Evolutionary conservation across 208 protist genomes (phyloP).

Genomic region (Entamoeba histolytica): DNA sequence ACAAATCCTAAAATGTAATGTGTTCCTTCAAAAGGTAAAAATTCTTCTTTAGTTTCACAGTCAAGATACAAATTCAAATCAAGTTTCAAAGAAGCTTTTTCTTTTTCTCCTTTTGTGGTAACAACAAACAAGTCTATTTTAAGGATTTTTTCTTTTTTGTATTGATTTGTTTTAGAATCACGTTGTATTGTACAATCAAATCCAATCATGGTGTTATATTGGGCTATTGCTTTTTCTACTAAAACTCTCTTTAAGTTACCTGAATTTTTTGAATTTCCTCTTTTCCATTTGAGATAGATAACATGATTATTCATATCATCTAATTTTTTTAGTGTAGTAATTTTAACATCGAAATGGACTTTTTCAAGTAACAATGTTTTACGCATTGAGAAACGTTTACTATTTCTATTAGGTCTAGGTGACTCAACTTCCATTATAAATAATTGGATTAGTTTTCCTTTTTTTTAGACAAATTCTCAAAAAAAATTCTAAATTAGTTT

Average conservation of each 20-base stretch:
- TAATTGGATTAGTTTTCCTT: too few relatives aligned
- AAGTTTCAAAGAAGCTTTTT: neutral
- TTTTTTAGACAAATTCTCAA: too few relatives aligned
- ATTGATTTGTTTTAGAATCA: neutral
- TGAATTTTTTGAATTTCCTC: neutral
- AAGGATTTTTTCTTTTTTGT: neutral
- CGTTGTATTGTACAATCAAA: neutral
- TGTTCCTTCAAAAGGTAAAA: neutral
- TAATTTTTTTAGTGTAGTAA: neutral
- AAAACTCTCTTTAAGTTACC: neutral
- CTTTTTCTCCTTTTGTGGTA: neutral
- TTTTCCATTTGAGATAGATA: neutral
- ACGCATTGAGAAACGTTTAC: too few relatives aligned
- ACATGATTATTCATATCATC: neutral
- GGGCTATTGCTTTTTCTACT: neutral
- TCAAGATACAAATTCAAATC: neutral
- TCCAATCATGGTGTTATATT: neutral
- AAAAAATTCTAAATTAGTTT: too few relatives aligned
- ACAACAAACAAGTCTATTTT: neutral
- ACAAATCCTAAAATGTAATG: neutral
- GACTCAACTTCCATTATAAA: too few relatives aligned
- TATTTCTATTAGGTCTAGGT: too few relatives aligned
- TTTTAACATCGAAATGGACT: neutral
- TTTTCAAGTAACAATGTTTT: too few relatives aligned
- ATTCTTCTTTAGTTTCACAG: neutral